These are phyloP conservation scores for Aristolochia californica DNA, from an alignment of 164 flowering plant species.

Conservation along the genomic window DNA sequence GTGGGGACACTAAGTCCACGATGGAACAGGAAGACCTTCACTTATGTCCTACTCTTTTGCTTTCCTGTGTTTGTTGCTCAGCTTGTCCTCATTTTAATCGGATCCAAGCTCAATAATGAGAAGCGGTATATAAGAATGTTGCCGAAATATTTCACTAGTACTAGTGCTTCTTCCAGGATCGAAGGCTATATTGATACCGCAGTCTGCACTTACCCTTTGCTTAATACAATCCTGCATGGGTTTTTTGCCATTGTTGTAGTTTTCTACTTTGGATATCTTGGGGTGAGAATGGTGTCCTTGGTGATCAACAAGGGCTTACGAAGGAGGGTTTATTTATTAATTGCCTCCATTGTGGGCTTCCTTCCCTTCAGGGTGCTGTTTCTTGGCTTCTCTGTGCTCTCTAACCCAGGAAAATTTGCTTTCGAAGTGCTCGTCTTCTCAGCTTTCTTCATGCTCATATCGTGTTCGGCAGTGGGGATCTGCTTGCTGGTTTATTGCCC, in stretches of 20 bases:
- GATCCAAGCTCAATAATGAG: conserved; percentile 35
- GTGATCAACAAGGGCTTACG: conserved; percentile 82
- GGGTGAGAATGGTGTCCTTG: conserved; percentile 49
- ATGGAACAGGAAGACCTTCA: conserved; percentile 70
- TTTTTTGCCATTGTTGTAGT: conserved; percentile 48
- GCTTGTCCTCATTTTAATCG: conserved; percentile 51
- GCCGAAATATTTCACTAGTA: conserved; percentile 53
- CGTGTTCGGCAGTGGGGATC: conserved; percentile 59
- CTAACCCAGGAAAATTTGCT: conserved; percentile 43
- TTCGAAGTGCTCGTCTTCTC: conserved; percentile 65
- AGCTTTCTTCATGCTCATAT: conserved; percentile 61
- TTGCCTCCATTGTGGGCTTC: conserved; percentile 58
- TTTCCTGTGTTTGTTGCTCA: conserved; percentile 67
- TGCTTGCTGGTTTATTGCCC: conserved; percentile 83
- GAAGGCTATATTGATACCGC: conserved; percentile 20
- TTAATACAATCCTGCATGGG: conserved; percentile 69
- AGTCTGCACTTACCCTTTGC: conserved; percentile 78
- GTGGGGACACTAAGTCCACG: conserved; percentile 41
- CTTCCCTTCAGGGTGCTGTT: conserved; percentile 69
- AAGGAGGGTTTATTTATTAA: conserved; percentile 63
- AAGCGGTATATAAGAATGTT: conserved; percentile 18
- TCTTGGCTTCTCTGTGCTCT: conserved; percentile 71
- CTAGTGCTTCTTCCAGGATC: conserved; percentile 11
- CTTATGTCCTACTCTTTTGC: conserved; percentile 53
- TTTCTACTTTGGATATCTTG: conserved; percentile 62